These are phyloP conservation scores for Eucalyptus sp. DNA, from an alignment of 345 rosid species.

Conservation along the genomic window DNA sequence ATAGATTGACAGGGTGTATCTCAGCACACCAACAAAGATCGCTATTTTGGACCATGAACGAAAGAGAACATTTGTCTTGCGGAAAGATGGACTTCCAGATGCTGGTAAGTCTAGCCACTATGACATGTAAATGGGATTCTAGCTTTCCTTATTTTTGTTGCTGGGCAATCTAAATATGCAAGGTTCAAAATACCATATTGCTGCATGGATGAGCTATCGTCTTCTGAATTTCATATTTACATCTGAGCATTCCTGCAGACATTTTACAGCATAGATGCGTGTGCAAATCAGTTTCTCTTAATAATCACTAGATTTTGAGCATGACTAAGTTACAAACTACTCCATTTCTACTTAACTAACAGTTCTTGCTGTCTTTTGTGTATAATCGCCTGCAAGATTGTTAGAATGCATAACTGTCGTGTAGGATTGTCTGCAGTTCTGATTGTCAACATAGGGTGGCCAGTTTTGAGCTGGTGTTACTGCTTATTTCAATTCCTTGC, in stretches of 20 bases:
- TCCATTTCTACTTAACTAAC: background rate
- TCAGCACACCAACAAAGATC: slow-evolving; percentile 45
- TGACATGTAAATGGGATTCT: background rate
- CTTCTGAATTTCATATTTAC: background rate
- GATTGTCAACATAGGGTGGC: background rate
- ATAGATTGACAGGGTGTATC: slow-evolving; percentile 42
- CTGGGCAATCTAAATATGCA: background rate
- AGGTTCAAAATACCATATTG: background rate
- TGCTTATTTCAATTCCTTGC: background rate
- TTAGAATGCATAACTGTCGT: background rate
- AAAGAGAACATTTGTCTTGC: slow-evolving; percentile 46
- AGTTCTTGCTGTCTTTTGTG: background rate
- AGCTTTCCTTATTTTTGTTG: background rate
- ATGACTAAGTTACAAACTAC: background rate
- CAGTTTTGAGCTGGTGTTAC: background rate
- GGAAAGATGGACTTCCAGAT: slow-evolving; percentile 62
- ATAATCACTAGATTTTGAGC: background rate
- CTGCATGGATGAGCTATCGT: background rate
- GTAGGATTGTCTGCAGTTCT: background rate
- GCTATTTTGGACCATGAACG: slow-evolving; percentile 56
- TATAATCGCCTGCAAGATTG: background rate
- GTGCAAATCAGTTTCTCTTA: background rate
- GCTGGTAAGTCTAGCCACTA: slow-evolving; percentile 27
- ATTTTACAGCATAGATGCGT: background rate
- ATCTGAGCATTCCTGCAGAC: background rate